phyloP scores from a whole-genome alignment of 164 flowering plant species.

The Vitis vinifera region ASM3070453v1 NC_081819.1:20483001-20483500 shows the following conservation, averaged over 20 bases:
- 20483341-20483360: slow-evolving; percentile 68
- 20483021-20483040: slow-evolving; percentile 52
- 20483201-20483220: slow-evolving; percentile 44
- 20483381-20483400: slow-evolving; percentile 66
- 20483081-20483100: slow-evolving; percentile 45
- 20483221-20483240: slow-evolving; percentile 38
- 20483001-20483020: slow-evolving; percentile 45
- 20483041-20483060: slow-evolving; percentile 57
- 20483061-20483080: slow-evolving; percentile 39
- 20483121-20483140: slow-evolving; percentile 43
- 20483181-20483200: slow-evolving; percentile 51
- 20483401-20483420: slow-evolving; percentile 63
- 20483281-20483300: slow-evolving; percentile 61
- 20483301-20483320: slow-evolving; percentile 72
- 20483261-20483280: slow-evolving; percentile 48
- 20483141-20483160: slow-evolving; percentile 42
- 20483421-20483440: slow-evolving; percentile 63
- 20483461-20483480: slow-evolving; percentile 49
- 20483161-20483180: slow-evolving; percentile 25
- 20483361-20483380: slow-evolving; percentile 64
- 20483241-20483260: slow-evolving; percentile 63
- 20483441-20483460: slow-evolving; percentile 61
- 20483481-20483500: slow-evolving; percentile 31
- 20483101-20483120: slow-evolving; percentile 57
- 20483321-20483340: slow-evolving; percentile 49